phyloP scores from a whole-genome alignment of 495 filamentous ascomycete species.

The Clohesyomyces aquaticus region DNA sequence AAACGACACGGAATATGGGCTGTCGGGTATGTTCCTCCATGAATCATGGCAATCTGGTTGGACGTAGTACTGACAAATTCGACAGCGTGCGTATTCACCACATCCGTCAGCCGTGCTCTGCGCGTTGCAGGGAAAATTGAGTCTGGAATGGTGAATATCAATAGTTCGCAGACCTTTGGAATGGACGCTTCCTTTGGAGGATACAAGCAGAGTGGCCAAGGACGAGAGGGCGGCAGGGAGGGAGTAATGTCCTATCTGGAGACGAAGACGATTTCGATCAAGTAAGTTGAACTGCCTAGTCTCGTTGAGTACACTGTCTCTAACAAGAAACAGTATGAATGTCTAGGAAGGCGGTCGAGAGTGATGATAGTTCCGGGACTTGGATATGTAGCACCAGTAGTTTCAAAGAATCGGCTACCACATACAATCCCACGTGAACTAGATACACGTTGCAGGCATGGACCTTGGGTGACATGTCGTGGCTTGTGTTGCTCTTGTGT shows the following conservation, averaged over 20 bases:
- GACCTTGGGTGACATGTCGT: background rate
- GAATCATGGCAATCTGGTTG: background rate
- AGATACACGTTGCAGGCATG: background rate
- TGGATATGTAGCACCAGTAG: too few relatives aligned
- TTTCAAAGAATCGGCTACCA: too few relatives aligned
- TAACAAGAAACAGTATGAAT: conserved; percentile 2
- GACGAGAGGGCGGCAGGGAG: conserved; percentile 52
- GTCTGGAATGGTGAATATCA: conserved; percentile 59
- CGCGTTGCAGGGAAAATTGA: conserved; percentile 56
- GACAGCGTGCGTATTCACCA: conserved; percentile 52
- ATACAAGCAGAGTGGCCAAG: conserved; percentile 56
- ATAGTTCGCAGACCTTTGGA: conserved; percentile 51
- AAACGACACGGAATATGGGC: conserved; percentile 50
- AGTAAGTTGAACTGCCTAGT: conserved; percentile 3
- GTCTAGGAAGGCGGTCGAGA: conserved; percentile 5
- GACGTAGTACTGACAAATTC: background rate
- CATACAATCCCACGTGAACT: background rate
- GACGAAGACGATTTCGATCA: conserved; percentile 52
- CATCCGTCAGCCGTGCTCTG: conserved; percentile 56
- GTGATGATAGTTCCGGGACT: too few relatives aligned
- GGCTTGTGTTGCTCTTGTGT: background rate
- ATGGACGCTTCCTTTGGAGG: conserved; percentile 55
- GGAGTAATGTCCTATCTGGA: conserved; percentile 53
- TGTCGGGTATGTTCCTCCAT: conserved; percentile 24
- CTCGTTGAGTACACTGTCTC: too few relatives aligned